Evolutionary conservation across 176 grass and related monocot species (phyloP).

Genomic region (Alopecurus myosuroides): DNA sequence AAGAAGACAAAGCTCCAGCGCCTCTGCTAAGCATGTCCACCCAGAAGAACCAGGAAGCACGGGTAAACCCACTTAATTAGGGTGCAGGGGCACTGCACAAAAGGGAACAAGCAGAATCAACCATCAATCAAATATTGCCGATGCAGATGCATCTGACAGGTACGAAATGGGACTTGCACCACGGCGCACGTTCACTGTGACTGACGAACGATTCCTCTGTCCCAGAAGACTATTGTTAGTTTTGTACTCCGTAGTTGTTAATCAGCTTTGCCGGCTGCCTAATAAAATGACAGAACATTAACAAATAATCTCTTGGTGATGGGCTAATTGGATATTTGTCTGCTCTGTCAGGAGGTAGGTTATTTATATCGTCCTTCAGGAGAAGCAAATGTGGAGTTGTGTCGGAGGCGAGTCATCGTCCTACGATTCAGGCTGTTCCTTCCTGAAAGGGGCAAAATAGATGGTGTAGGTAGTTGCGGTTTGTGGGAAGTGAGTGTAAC

Average conservation of each 20-base stretch:
- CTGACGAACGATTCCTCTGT: background rate
- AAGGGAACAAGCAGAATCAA: background rate
- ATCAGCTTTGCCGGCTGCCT: background rate
- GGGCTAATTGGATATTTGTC: background rate
- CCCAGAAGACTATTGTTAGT: background rate
- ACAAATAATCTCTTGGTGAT: background rate
- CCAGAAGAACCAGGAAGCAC: background rate
- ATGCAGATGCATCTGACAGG: background rate
- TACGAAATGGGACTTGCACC: background rate
- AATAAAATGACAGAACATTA: background rate
- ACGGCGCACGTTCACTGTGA: background rate
- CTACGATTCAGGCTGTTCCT: background rate
- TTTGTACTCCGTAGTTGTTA: background rate
- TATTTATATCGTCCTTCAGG: background rate
- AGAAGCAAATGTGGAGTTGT: slow-evolving; percentile 1
- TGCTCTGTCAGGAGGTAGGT: background rate
- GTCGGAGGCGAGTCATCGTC: slow-evolving; percentile 13
- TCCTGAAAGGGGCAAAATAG: background rate
- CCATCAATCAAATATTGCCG: background rate
- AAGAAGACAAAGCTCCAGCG: slow-evolving; percentile 15
- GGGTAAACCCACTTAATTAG: background rate
- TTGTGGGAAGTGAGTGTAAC: slow-evolving; percentile 16
- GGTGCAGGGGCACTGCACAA: background rate
- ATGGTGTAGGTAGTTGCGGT: background rate
- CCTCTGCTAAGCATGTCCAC: background rate